These are phyloP conservation scores for Trametes polyzona DNA, from an alignment of 1,284 basidiomycete species.

Conservation along the genomic window DNA sequence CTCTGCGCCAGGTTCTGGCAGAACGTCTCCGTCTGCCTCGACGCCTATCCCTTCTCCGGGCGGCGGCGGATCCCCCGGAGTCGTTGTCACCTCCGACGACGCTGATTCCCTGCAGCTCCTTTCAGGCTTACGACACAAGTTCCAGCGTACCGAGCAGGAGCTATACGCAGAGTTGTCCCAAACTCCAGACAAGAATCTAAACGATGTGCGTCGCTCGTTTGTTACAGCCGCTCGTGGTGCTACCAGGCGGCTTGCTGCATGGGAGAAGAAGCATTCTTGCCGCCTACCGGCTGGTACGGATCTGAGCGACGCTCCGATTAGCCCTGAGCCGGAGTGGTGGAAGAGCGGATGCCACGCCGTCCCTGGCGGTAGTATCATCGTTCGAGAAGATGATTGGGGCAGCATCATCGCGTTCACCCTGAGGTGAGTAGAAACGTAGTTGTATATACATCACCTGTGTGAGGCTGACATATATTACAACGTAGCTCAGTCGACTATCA, in stretches of 20 bases:
- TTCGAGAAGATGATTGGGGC: conserved; percentile 74
- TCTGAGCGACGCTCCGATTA: conserved; percentile 36
- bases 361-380: conserved; percentile 68
- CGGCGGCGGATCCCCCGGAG: not conserved
- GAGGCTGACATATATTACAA: not conserved
- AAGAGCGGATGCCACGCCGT: conserved; percentile 61
- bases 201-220: conserved; percentile 67
- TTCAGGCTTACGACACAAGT: conserved; percentile 53
- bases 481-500: conserved; percentile 65
- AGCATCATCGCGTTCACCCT: conserved; percentile 77
- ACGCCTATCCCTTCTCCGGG: too few species aligned
- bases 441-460: too few species aligned
- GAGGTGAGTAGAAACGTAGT: too few species aligned
- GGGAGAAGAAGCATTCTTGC: conserved; percentile 64
- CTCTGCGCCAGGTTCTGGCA: not conserved
- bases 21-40: conserved; percentile 1
- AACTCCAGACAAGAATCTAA: conserved; percentile 52
- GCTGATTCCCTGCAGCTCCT: conserved; percentile 47
- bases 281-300: conserved; percentile 24
- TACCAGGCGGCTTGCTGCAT: conserved; percentile 55
- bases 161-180: conserved; percentile 57
- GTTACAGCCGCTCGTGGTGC: conserved; percentile 52
- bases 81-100: conserved; percentile 12
- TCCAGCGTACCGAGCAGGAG: conserved; percentile 60
- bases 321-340: conserved; percentile 66